Base-by-base conservation (phyloP, 768 basidiomycete genomes). In the Dictyophora rubrovolvata region DNA sequence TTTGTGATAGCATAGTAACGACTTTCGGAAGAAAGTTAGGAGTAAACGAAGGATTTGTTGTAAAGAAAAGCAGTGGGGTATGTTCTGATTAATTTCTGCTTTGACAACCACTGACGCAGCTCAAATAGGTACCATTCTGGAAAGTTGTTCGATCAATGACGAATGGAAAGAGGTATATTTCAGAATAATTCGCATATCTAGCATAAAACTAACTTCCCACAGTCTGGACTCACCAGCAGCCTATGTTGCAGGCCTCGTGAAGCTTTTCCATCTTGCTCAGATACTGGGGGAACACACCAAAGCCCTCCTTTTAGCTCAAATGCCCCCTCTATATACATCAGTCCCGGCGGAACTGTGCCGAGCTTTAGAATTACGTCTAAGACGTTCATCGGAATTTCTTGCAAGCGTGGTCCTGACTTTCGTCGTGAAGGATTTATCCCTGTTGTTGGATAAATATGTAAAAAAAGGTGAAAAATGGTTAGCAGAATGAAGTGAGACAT, bases 401-500 rank as follows among this genome's bases (percentile, higher is more conserved):
- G 88, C 88, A 22, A 87, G 79, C 55, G 90, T 93, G 61, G 82
- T 95, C 56, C 77, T 93, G 62, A 88, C 88, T 17, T 93, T 95
- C 69, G 90, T 95, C 66, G 84, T 95, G 65, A 84, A 85, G 55
- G 91, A 93, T 69, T 77, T 93, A 63, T 88, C 89, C 47, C 83
- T 86, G 66, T 73, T 94, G 53, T 76, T 94, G 62, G 93, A 94
- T 76, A 93, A 94, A 73, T 93, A 93, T 70, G 87, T 86, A 63
- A 93, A 93, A 79, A 89, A 89, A 70, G 90, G 89, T 72, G 91
- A 91, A 73, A 91, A 90, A 72, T 91, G 89, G 88, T 78, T 92
- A 37, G 87, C 84, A 37, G 90, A 93, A 68, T 92, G 28, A 59
- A 17, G 21, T n/a, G 28, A 58, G 36, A 22, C 8, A 11, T n/a